A percentile compares a stretch with the other conserved stretches of the same genome.
phyloP scores from a whole-genome alignment of 352 stramenopile species.

The Globisporangium cystogenes region DNA sequence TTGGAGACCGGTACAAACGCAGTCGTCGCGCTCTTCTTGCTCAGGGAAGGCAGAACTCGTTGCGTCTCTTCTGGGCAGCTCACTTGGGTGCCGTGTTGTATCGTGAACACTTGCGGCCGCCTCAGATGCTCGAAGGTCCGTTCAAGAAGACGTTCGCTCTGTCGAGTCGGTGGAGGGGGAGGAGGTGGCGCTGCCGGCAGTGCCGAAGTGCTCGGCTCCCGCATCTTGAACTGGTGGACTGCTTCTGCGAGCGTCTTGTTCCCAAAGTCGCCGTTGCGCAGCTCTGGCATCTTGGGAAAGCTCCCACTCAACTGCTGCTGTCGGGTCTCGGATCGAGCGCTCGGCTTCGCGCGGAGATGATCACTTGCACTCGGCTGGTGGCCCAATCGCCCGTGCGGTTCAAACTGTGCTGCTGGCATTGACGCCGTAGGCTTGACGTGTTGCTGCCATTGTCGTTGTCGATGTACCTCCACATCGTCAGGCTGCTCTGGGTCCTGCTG shows the following conservation, averaged over 20 bases:
- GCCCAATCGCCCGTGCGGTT: not conserved
- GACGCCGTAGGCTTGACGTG: not conserved
- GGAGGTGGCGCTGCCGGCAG: not conserved
- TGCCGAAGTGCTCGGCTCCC: conserved; percentile 14
- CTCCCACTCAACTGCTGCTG: not conserved
- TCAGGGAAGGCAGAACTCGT: not conserved
- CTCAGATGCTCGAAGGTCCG: conserved; percentile 3
- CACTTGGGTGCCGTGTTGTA: not conserved
- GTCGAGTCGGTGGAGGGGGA: not conserved
- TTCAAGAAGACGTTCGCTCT: not conserved
- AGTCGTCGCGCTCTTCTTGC: not conserved
- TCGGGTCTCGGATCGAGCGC: not conserved
- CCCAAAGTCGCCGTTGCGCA: conserved; percentile 54
- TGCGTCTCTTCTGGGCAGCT: not conserved
- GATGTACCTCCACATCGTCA: not conserved
- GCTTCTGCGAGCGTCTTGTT: conserved; percentile 64
- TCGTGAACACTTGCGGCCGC: conserved; percentile 3
- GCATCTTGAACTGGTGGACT: conserved; percentile 42
- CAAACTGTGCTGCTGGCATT: not conserved
- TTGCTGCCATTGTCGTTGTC: not conserved
- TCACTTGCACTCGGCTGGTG: not conserved
- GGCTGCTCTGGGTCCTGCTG: conserved; percentile 39
- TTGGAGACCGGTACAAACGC: conserved; percentile 2
- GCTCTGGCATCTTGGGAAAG: not conserved
- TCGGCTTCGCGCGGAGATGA: not conserved